Conservation (phyloP, 768 basidiomycete genomes). For the Arthromyces matolae region DNA sequence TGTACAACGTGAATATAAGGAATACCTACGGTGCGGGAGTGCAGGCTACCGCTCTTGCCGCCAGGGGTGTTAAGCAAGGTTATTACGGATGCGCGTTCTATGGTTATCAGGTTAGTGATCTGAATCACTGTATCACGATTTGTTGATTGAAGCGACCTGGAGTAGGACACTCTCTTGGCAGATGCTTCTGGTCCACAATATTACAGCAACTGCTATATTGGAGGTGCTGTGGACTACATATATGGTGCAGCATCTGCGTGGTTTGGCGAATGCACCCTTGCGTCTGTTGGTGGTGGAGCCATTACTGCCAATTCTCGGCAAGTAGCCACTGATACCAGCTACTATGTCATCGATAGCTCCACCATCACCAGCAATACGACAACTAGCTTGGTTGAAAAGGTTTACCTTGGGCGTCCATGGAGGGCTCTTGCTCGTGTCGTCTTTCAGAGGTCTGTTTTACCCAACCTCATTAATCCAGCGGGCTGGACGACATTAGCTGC, state of each 20-base stretch:
- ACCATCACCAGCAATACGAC: conserved; percentile 18
- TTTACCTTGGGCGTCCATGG: conserved; percentile 21
- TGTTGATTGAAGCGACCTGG: not conserved
- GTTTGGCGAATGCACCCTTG: conserved; percentile 26
- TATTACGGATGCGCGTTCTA: conserved; percentile 23
- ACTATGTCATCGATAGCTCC: conserved; percentile 26
- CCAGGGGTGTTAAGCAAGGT: conserved; percentile 19
- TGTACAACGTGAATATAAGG: conserved; percentile 24
- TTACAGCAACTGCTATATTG: conserved; percentile 27
- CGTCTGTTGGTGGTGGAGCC: conserved; percentile 23
- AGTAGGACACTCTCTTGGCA: conserved; percentile 23
- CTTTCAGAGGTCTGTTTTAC: conserved; percentile 23
- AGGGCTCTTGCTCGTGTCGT: conserved; percentile 22
- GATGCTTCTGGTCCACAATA: conserved; percentile 23
- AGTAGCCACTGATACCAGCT: conserved; percentile 16
- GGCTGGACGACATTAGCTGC: conserved; percentile 25
- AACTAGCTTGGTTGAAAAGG: conserved; percentile 17
- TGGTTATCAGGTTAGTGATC: conserved; percentile 19
- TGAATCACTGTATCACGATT: not conserved
- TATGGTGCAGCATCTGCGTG: conserved; percentile 24
- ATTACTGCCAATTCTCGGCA: conserved; percentile 26
- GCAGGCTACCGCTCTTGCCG: conserved; percentile 24
- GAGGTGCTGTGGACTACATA: conserved; percentile 27
- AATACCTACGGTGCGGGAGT: conserved; percentile 23
- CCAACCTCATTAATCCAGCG: conserved; percentile 20